These are phyloP conservation scores for Combretum micranthum DNA, from an alignment of 345 rosid genomes.

Conservation along the genomic window DNA sequence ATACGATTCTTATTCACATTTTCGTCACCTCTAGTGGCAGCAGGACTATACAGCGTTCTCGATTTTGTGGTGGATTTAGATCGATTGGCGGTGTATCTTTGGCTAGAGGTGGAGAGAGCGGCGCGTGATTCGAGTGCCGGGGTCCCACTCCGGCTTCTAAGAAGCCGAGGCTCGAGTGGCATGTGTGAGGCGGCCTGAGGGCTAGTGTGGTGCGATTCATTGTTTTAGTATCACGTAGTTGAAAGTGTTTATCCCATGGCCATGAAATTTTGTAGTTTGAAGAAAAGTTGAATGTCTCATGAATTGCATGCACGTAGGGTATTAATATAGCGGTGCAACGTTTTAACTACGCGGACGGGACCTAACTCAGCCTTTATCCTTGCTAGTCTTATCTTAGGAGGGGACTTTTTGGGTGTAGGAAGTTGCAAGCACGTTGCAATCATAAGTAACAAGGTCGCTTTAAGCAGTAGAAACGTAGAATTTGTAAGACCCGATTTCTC, in stretches of 20 bases:
- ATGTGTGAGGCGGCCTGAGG: neutral
- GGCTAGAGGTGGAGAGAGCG: slow-evolving; percentile 5
- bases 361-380: too few species aligned
- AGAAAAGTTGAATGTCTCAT: neutral
- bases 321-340: too few species aligned
- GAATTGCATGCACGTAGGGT: too few species aligned
- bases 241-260: neutral
- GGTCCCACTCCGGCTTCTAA: slow-evolving; percentile 41
- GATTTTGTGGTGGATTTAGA: slow-evolving; percentile 40
- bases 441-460: too few species aligned
- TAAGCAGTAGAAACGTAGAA: too few species aligned
- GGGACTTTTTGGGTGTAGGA: too few species aligned
- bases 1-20: too few species aligned
- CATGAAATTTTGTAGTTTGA: neutral
- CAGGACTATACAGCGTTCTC: slow-evolving; percentile 9
- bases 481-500: too few species aligned
- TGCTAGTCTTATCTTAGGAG: too few species aligned
- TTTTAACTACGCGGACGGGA: too few species aligned
- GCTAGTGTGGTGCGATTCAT: neutral
- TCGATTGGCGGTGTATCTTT: slow-evolving; percentile 12
- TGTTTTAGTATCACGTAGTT: neutral
- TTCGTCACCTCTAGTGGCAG: slow-evolving; percentile 12
- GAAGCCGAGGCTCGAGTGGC: slow-evolving; percentile 16
- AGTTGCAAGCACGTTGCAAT: too few species aligned
- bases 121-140: slow-evolving; percentile 13